Base-by-base conservation (phyloP, 2,329 filamentous ascomycete species). In the Claviceps africana region DNA sequence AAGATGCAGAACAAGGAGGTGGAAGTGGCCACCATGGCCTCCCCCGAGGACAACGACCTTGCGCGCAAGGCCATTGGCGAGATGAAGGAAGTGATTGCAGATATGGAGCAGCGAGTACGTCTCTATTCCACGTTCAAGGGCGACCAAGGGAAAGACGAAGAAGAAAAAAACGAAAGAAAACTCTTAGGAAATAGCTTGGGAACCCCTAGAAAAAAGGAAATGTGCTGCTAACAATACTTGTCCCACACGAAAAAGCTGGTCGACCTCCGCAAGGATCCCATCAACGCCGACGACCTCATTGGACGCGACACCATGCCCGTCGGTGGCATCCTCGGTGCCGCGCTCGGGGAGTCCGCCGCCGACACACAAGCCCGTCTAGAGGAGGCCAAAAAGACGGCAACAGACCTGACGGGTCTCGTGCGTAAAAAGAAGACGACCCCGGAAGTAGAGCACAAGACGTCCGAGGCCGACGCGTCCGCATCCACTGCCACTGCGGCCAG, bases 41-140 rank as follows among this genome's bases (percentile, higher is more conserved):
- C 78, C 52, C 79, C 80, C 31, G 82, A 85, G 61, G 82, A 86
- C 54, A 83, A 82, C 57, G 82, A 85, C 48, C 62, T 79, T 56
- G 77, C 77, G 43, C 72, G 79, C 59, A 73, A 73, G 55, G 74
- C 78, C 54, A 85, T 93, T 55, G 68, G 73, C 51, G 85, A 93
- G 55, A 84, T 87, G 57, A 86, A 86, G 68, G 84, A 89, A 55
- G 81, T 93, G 58, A 76, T 91, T 47, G 76, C 77, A 51, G 87
- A 93, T 58, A 87, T 93, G 79, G 82, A 88, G 69, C 78, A 83
- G 64, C 75, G 86, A 58, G 81, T 86, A 70, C 67, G 78, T 40
- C 17, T 46, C 4, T 31, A 0, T 28, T 25, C 4, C 4, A 25
- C 25, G 25, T 25, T 5, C 25, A 25, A 25, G 25, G 1, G 19